These are phyloP conservation scores for Salix exigua DNA, from an alignment of 345 rosid genomes.

Conservation along the genomic window DNA sequence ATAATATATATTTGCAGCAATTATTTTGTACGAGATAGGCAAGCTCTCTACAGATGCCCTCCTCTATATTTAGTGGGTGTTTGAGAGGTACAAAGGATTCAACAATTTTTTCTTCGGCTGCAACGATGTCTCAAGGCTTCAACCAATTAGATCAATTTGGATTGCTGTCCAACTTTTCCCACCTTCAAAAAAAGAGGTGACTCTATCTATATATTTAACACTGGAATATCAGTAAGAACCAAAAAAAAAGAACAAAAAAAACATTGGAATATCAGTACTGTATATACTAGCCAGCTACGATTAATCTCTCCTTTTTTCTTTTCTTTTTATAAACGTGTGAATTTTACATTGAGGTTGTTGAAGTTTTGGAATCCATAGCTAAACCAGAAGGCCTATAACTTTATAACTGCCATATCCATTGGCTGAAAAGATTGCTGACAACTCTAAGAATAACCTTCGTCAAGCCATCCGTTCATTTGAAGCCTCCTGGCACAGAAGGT, in stretches of 20 bases:
- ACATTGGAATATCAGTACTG: no score
- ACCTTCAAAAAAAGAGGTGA: conserved; percentile 49
- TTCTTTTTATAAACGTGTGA: background rate
- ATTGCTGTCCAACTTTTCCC: conserved; percentile 35
- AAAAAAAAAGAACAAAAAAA: no score
- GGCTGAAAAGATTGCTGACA: conserved; percentile 37
- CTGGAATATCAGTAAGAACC: no score
- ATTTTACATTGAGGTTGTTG: conserved; percentile 33
- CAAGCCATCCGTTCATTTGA: conserved; percentile 68
- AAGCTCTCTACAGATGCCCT: conserved; percentile 46
- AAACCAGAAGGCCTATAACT: conserved; percentile 40
- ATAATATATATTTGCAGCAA: conserved; percentile 30
- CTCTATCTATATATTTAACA: no score
- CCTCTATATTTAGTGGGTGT: conserved; percentile 50
- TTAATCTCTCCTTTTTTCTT: background rate
- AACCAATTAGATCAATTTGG: conserved; percentile 45
- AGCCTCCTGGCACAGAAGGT: conserved; percentile 44
- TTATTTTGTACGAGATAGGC: conserved; percentile 48
- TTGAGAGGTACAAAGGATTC: conserved; percentile 46
- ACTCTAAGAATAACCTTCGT: conserved; percentile 53
- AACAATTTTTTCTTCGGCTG: conserved; percentile 58
- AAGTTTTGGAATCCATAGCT: conserved; percentile 55
- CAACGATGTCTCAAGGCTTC: conserved; percentile 50
- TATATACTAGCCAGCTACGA: no score
- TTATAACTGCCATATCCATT: conserved; percentile 32